Conservation (phyloP, 2,329 filamentous ascomycete species). For the Annulohypoxylon truncatum region DNA sequence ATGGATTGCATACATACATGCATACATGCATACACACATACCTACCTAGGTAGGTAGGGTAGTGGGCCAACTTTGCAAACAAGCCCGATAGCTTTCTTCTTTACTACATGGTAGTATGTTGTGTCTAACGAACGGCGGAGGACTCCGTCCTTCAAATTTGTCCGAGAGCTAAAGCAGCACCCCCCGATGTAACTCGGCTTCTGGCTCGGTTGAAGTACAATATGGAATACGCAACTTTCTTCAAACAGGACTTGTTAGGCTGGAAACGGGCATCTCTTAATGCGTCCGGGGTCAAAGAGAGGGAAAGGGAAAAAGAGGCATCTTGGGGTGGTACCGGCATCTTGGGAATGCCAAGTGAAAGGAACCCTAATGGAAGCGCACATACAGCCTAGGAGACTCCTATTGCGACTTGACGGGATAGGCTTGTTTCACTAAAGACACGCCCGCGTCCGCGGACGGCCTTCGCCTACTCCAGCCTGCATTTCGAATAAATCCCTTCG, state of each 20-base stretch:
- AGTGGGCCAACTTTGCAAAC: conserved; percentile 31
- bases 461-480: conserved; percentile 19
- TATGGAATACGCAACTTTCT: conserved; percentile 36
- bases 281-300: conserved; percentile 29
- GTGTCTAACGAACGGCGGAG: conserved; percentile 21
- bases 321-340: conserved; percentile 40
- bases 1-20: not conserved
- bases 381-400: not conserved
- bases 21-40: too few relatives aligned
- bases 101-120: not conserved
- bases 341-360: conserved; percentile 42
- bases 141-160: conserved; percentile 23
- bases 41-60: too few relatives aligned
- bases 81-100: conserved; percentile 9
- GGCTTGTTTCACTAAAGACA: conserved; percentile 22
- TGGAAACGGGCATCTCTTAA: conserved; percentile 36
- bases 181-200: conserved; percentile 36
- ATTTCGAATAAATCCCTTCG: conserved; percentile 19
- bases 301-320: conserved; percentile 21
- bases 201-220: conserved; percentile 20
- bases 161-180: conserved; percentile 37
- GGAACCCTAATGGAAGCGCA: conserved; percentile 37
- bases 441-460: conserved; percentile 14
- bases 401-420: conserved; percentile 10
- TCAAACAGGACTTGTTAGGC: conserved; percentile 32